phyloP scores from a whole-genome alignment of 306 rosid genomes.

The Herpetospermum pedunculosum region DNA sequence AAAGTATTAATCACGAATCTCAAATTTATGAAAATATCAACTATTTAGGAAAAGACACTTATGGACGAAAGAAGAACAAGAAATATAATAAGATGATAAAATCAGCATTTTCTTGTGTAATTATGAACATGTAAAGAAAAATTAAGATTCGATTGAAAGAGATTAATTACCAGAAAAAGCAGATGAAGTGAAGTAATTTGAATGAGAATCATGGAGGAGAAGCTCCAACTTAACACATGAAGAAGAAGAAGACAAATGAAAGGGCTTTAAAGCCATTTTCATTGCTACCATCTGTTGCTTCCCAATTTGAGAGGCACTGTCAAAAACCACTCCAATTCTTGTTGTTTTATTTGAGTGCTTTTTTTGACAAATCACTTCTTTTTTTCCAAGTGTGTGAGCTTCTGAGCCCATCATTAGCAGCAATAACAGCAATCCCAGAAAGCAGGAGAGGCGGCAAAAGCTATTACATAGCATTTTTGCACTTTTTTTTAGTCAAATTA shows the following conservation, averaged over 20 bases:
- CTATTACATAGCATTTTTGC: not conserved
- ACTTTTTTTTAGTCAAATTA: not conserved
- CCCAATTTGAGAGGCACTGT: slow-evolving; percentile 18
- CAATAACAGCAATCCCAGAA: slow-evolving; percentile 8
- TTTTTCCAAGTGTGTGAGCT: not conserved
- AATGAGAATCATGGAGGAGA: slow-evolving; percentile 12
- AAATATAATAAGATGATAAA: no score
- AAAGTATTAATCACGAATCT: no score
- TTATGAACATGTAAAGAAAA: not conserved
- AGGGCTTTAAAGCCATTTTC: slow-evolving; percentile 26
- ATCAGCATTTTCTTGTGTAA: not conserved
- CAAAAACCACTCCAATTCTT: slow-evolving; percentile 23
- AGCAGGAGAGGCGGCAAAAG: not conserved
- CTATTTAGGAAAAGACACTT: no score
- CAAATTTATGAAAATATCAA: no score
- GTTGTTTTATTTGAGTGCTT: not conserved
- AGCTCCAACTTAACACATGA: slow-evolving; percentile 12
- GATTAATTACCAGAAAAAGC: slow-evolving; percentile 27
- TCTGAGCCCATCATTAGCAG: slow-evolving; percentile 6
- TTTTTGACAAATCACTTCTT: not conserved
- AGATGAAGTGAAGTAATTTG: slow-evolving; percentile 12
- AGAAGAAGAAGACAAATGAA: slow-evolving; percentile 7
- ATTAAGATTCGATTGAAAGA: not conserved
- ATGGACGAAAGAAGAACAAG: no score
- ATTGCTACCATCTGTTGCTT: slow-evolving; percentile 39